Base-by-base conservation (phyloP, 2,329 filamentous ascomycete species). In the Penicillium griseofulvum region DNA sequence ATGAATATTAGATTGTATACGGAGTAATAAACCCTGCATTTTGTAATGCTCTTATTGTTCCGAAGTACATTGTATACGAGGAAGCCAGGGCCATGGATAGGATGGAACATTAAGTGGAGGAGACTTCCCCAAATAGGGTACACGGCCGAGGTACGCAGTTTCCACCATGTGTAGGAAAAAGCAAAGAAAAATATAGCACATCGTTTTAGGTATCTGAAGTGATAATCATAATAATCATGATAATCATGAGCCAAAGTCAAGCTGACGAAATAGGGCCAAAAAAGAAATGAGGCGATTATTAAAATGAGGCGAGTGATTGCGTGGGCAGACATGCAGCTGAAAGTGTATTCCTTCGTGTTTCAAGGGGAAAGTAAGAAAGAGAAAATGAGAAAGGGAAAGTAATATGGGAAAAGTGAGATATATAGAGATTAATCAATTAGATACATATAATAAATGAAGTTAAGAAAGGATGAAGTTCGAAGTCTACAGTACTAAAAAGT, bases 71-170 rank as follows among this genome's bases (percentile, higher is more conserved):
- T 6, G 31, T 8, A 17, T 45, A 42, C 29, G 45, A 49, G 44
- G 38, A 34, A 28, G 44, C 37, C 48, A 44, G 54, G 49, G 38
- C 37, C 7, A 43, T 49, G 14, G 26, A 34, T 49, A 29, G 17
- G 28, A 56, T 57, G 60, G 31, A 36, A 59, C 52, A 19, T 50
- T 28, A 50, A 42, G 56, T 61, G 60, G 60, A 60, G 55, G 50
- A 48, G 31, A 36, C 29, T 55, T 59, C 22, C 61, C 61, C 38
- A 33, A 63, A 56, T 49, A 52, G 57, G 61, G 45, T 37, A 55
- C 19, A 58, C 5, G 28, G 42, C 61, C 59, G 61, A 62, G 49
- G 19, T 54, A 36, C 22, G 37, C 44, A 7, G 31, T 49, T n/a
- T 51, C 39, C 28, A 45, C 17, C 2, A 17, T 5, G 24, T 38